phyloP scores from a whole-genome alignment of 1,284 basidiomycete species.

The Malassezia arunalokei region DNA sequence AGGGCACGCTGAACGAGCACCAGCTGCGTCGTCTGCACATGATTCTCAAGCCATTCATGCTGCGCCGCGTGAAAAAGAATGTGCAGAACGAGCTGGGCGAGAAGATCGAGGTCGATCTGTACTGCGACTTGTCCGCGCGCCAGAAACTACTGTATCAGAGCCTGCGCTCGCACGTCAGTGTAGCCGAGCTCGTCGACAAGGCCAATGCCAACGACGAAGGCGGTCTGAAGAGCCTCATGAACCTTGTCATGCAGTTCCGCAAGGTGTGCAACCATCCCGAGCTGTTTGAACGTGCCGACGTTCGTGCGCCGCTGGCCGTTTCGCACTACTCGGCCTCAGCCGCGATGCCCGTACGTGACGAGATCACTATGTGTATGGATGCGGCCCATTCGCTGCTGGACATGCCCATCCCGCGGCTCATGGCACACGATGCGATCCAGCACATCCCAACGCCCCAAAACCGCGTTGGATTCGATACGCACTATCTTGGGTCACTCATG shows the following conservation, averaged over 20 bases:
- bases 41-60: conserved; percentile 99
- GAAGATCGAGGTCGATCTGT: conserved; percentile 97
- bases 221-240: conserved; percentile 87
- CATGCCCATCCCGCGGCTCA: conserved; percentile 60
- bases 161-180: conserved; percentile 80
- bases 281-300: conserved; percentile 92
- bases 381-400: conserved; percentile 75
- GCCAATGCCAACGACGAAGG: conserved; percentile 76
- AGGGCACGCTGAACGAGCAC: conserved; percentile 77
- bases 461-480: conserved; percentile 54
- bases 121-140: conserved; percentile 83
- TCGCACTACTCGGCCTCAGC: conserved; percentile 69
- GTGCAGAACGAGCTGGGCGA: conserved; percentile 99
- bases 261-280: conserved; percentile 99
- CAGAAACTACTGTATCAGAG: conserved; percentile 87
- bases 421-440: conserved; percentile 67
- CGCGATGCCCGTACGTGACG: conserved; percentile 70
- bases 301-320: conserved; percentile 82
- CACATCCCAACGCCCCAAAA: conserved; percentile 57
- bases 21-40: conserved; percentile 91
- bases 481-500: conserved; percentile 61
- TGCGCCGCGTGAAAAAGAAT: conserved; percentile 90
- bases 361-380: conserved; percentile 68
- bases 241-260: conserved; percentile 99
- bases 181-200: conserved; percentile 84